Base-by-base conservation (phyloP, 1,139 yeast genomes). In the Magnusiomyces clavatus region DNA sequence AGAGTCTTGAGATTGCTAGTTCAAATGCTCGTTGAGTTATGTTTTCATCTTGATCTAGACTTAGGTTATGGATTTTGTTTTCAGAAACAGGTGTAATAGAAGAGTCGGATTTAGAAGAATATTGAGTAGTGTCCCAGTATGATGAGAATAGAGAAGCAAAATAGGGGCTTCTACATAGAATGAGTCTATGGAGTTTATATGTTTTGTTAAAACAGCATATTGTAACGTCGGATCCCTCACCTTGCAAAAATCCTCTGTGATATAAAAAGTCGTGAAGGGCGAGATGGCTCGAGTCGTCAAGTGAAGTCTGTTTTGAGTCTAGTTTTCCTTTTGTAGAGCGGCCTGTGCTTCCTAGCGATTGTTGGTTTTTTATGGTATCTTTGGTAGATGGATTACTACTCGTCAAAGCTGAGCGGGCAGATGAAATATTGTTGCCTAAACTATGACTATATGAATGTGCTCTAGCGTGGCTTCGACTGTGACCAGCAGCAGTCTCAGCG, bases 191-290 rank as follows among this genome's bases (percentile, higher is more conserved):
- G 3, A 78, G 62, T 16, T 62, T 61, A 57, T 75, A 77, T 13
- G 64, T 64, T 39, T 66, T 65, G 1, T 68, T 73, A 58, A 78
- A 78, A 1, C 79, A 80, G 50, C 54, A 60, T 12, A 78, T 64
- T 0, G 73, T 67, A 40, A 77, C 76, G 59, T 78, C 82, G 1
- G 77, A 73, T 53, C 76, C 74, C 2, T 69, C 67, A 1, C 81
- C 81, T 44, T 70, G 70, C 12, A 73, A 52, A 54, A 69, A 69
- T 1, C 76, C 78, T 51, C 68, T 63, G 43, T 65, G 61, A 49
- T 68, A 66, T 31, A 74, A 61, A 54, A 65, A 71, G 35, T 67
- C 71, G 11, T 61, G 56, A 6, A 69, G 50, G 3, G 61, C 50
- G 52, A 58, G 55, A 13, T 54, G 56, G 17, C n/a, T 34, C 17